A percentile compares a stretch with the other conserved stretches of the same genome.
Conservation (phyloP, 169 alveolate species). For the Plasmodium knowlesi region DNA sequence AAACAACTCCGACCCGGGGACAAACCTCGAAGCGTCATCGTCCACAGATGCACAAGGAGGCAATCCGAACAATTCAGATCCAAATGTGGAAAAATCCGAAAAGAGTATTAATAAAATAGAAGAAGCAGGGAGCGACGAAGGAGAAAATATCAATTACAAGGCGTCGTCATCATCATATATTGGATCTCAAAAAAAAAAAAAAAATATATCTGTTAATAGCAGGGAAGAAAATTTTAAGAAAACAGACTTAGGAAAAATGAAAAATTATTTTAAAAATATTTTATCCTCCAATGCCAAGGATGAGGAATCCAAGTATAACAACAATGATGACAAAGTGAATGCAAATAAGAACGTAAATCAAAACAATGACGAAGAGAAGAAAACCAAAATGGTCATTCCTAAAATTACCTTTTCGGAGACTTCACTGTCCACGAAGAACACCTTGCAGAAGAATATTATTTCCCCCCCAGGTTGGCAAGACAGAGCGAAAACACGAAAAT, state of each 20-base stretch:
- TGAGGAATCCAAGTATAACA: slow-evolving; percentile 10
- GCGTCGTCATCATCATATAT: not conserved
- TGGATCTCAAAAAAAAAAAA: slow-evolving; percentile 53
- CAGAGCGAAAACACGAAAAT: no score
- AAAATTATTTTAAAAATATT: slow-evolving; percentile 47
- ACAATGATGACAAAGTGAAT: not conserved
- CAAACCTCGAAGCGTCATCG: slow-evolving; percentile 1
- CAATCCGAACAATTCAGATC: not conserved
- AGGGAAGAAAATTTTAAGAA: slow-evolving; percentile 32
- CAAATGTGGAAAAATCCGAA: not conserved
- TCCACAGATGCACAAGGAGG: not conserved
- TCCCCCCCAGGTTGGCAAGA: slow-evolving; percentile 6
- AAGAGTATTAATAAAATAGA: not conserved
- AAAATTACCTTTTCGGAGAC: slow-evolving; percentile 54
- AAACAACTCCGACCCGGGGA: slow-evolving; percentile 11
- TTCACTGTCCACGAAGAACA: slow-evolving; percentile 30
- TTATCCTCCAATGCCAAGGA: slow-evolving; percentile 14
- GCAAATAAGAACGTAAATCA: slow-evolving; percentile 1
- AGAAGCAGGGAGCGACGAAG: not conserved
- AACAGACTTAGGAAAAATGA: slow-evolving; percentile 41
- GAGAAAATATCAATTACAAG: not conserved
- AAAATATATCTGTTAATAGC: slow-evolving; percentile 12
- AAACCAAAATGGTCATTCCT: slow-evolving; percentile 34
- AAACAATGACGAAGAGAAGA: slow-evolving; percentile 1
- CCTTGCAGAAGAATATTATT: slow-evolving; percentile 31